Percentiles rank a stretch among this genome's conserved stretches.
Conservation (phyloP, 331 rosid species). For the Spiraea crenata region DNA sequence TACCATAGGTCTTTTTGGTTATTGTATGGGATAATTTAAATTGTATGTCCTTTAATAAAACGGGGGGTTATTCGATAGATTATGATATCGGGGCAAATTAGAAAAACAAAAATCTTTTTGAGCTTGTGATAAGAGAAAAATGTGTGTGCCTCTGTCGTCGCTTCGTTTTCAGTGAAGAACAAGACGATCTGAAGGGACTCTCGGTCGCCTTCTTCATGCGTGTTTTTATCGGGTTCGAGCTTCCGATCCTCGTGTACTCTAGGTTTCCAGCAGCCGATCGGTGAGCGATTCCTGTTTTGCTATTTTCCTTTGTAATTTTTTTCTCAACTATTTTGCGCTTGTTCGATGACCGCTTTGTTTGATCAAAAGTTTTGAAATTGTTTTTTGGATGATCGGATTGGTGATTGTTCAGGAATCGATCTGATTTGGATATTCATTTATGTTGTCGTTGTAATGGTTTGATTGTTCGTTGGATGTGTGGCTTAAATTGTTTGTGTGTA, state of each 20-base stretch:
- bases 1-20: too few species aligned
- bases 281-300: conserved; percentile 32
- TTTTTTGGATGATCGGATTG: conserved; percentile 47
- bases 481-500: conserved; percentile 17
- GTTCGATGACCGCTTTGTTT: conserved; percentile 24
- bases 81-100: too few species aligned
- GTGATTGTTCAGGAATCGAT: conserved; percentile 16
- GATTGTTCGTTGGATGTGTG: conserved; percentile 7
- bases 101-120: neutral
- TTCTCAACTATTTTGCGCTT: conserved; percentile 13
- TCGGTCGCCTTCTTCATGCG: neutral
- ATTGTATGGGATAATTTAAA: too few species aligned
- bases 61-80: too few species aligned
- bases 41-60: too few species aligned
- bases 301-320: neutral
- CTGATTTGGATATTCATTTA: neutral
- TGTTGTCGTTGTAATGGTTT: neutral
- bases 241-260: conserved; percentile 40
- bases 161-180: conserved; percentile 25
- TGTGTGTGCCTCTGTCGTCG: conserved; percentile 21
- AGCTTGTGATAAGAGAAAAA: conserved; percentile 11
- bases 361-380: neutral
- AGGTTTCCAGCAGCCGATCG: conserved; percentile 37
- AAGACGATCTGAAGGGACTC: conserved; percentile 37
- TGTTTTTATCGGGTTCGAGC: neutral